Evolutionary conservation across 1,284 basidiomycete species (phyloP).

Genomic region (Cryptococcus floricola): DNA sequence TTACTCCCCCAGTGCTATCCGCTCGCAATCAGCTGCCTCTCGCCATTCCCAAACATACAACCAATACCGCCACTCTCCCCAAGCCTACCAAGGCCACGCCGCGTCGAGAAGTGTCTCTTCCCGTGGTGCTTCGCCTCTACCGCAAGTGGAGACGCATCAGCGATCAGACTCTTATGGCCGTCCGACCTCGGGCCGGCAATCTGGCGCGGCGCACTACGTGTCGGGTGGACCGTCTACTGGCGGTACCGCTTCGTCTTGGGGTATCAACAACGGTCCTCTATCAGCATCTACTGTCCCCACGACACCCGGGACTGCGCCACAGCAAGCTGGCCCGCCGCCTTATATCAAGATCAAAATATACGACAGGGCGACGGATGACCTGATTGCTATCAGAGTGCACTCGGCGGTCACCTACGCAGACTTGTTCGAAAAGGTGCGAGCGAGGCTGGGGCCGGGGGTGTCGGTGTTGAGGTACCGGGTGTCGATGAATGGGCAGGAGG

Average conservation of each 20-base stretch:
- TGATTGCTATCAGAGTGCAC: constrained; percentile 96
- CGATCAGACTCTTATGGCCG: constrained; percentile 17
- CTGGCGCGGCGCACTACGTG: constrained; percentile 8
- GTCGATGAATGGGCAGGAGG: constrained; percentile 52
- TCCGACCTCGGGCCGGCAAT: constrained; percentile 5
- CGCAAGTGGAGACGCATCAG: constrained; percentile 22
- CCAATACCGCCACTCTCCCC: constrained; percentile 21
- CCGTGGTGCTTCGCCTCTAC: constrained; percentile 27
- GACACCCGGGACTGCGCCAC: constrained; percentile 3
- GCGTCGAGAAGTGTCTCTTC: constrained; percentile 12
- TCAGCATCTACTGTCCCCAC: constrained; percentile 4
- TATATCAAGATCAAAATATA: constrained; percentile 99
- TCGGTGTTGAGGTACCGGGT: constrained; percentile 68
- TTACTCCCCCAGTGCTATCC: background rate
- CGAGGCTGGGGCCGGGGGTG: constrained; percentile 75
- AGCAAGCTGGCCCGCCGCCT: constrained; percentile 57
- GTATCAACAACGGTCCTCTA: constrained; percentile 8
- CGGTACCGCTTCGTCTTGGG: constrained; percentile 22
- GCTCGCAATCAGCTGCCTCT: constrained; percentile 17
- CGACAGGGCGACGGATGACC: constrained; percentile 81
- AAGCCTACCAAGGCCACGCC: constrained; percentile 3
- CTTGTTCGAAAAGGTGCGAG: constrained; percentile 84
- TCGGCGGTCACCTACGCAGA: constrained; percentile 81
- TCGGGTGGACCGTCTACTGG: constrained; percentile 18
- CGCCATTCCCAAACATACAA: constrained; percentile 21